Evolutionary conservation across 805 yeast species (phyloP).

Genomic region (Saccharomycodes ludwigii): DNA sequence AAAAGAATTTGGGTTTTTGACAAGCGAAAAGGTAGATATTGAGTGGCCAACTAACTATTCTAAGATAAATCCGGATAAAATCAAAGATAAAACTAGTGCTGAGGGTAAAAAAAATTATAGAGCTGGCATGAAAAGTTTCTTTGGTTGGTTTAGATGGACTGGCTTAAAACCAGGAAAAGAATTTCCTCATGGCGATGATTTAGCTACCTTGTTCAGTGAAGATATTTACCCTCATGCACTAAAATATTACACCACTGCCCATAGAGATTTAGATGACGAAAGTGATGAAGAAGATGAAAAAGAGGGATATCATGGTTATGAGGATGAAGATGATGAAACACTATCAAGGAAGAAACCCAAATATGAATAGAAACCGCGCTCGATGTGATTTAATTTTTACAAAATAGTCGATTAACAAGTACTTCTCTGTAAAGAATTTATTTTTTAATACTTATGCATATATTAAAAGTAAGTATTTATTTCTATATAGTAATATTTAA

Average conservation of each 20-base stretch:
- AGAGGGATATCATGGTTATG: slow-evolving; percentile 10
- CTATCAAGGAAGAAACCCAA: too few relatives aligned
- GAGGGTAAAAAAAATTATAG: slow-evolving; percentile 52
- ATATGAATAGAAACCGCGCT: too few relatives aligned
- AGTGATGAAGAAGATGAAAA: slow-evolving; percentile 29
- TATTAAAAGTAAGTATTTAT: too few relatives aligned
- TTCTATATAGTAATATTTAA: too few relatives aligned
- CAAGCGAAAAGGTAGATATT: slow-evolving; percentile 41
- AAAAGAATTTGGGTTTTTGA: slow-evolving; percentile 42
- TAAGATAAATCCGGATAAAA: slow-evolving; percentile 40
- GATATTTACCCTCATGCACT: slow-evolving; percentile 81
- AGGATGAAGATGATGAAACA: slow-evolving; percentile 16
- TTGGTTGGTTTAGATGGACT: slow-evolving; percentile 81
- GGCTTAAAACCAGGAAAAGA: slow-evolving; percentile 68
- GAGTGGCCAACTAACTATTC: slow-evolving; percentile 60
- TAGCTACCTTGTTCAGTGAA: slow-evolving; percentile 60
- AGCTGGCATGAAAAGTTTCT: slow-evolving; percentile 69
- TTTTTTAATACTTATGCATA: too few relatives aligned
- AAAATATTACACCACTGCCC: slow-evolving; percentile 67
- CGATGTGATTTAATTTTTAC: too few relatives aligned
- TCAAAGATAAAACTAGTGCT: slow-evolving; percentile 33
- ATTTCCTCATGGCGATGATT: slow-evolving; percentile 65
- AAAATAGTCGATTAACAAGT: too few relatives aligned
- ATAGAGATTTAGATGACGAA: slow-evolving; percentile 48
- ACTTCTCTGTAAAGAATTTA: too few relatives aligned